A percentile compares a stretch with the other conserved stretches of the same genome.
Evolutionary conservation across 768 basidiomycete species (phyloP).

Genomic region (Tricholoma furcatifolium): DNA sequence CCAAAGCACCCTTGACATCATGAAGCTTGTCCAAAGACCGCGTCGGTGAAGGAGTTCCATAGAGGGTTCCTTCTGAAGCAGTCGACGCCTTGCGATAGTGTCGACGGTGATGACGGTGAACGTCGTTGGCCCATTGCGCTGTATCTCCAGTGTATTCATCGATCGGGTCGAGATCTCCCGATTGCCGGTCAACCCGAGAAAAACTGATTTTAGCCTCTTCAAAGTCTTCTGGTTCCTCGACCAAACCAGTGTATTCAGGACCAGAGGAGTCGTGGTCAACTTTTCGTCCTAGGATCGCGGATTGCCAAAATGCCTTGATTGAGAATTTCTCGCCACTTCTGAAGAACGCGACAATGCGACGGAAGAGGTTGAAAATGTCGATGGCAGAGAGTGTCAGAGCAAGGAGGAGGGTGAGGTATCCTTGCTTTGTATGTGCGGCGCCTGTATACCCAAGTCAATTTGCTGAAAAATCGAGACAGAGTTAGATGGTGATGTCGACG

Average conservation of each 20-base stretch:
- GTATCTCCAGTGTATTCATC: conserved; percentile 37
- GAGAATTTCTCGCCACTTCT: conserved; percentile 42
- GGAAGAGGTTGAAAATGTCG: conserved; percentile 52
- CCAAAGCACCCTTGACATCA: conserved; percentile 29
- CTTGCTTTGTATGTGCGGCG: conserved; percentile 59
- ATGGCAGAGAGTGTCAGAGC: conserved; percentile 37
- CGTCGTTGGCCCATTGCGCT: conserved; percentile 54
- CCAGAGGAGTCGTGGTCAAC: conserved; percentile 21
- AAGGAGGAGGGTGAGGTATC: conserved; percentile 45
- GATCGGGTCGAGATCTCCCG: conserved; percentile 26
- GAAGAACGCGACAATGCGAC: conserved; percentile 52
- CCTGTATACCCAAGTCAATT: conserved; percentile 24
- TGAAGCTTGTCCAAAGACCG: conserved; percentile 62
- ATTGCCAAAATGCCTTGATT: conserved; percentile 52
- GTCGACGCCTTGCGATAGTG: conserved; percentile 44
- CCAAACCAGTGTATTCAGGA: conserved; percentile 60
- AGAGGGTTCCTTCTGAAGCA: conserved; percentile 53
- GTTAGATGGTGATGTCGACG: conserved; percentile 17
- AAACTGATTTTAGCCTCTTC: conserved; percentile 42
- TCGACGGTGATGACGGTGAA: conserved; percentile 37
- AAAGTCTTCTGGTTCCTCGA: conserved; percentile 54
- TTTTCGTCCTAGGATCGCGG: conserved; percentile 52
- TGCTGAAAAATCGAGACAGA: background rate
- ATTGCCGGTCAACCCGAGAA: conserved; percentile 22
- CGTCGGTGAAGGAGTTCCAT: conserved; percentile 43